These are phyloP conservation scores for Pyracantha coccinea DNA, from an alignment of 331 rosid species.

Conservation along the genomic window DNA sequence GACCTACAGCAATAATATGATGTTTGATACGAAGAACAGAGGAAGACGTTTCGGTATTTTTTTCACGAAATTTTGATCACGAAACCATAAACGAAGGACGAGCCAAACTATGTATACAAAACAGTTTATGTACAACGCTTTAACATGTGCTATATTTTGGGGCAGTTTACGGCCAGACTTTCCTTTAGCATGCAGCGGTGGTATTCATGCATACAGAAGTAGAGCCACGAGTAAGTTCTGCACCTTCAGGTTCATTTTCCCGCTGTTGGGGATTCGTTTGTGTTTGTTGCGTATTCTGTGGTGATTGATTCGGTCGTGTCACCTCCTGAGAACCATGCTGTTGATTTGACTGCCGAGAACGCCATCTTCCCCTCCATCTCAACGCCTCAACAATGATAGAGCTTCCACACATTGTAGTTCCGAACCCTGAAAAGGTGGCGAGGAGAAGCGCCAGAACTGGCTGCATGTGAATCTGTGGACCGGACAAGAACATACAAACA, in stretches of 20 bases:
- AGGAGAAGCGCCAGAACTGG: conserved; percentile 55
- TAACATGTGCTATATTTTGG: neutral
- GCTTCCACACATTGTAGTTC: conserved; percentile 51
- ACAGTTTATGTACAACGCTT: neutral
- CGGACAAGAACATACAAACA: conserved; percentile 8
- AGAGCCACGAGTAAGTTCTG: conserved; percentile 11
- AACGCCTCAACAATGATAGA: conserved; percentile 33
- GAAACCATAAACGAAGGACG: neutral
- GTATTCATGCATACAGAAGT: neutral
- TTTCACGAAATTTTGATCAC: neutral
- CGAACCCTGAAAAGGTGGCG: conserved; percentile 69
- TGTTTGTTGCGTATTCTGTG: conserved; percentile 16
- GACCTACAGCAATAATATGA: conserved; percentile 44
- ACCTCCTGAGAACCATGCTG: neutral
- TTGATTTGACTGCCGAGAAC: conserved; percentile 24
- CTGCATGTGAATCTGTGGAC: conserved; percentile 49
- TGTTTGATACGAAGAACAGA: conserved; percentile 13
- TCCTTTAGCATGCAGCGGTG: neutral
- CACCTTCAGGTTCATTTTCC: conserved; percentile 20
- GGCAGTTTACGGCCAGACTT: conserved; percentile 7
- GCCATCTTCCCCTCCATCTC: conserved; percentile 34
- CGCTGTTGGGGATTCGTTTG: conserved; percentile 24
- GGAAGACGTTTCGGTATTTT: neutral
- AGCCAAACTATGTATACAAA: neutral
- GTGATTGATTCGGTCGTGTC: conserved; percentile 20